Conservation (phyloP, 2,329 filamentous ascomycete species). For the Pestalotiopsis sp. region DNA sequence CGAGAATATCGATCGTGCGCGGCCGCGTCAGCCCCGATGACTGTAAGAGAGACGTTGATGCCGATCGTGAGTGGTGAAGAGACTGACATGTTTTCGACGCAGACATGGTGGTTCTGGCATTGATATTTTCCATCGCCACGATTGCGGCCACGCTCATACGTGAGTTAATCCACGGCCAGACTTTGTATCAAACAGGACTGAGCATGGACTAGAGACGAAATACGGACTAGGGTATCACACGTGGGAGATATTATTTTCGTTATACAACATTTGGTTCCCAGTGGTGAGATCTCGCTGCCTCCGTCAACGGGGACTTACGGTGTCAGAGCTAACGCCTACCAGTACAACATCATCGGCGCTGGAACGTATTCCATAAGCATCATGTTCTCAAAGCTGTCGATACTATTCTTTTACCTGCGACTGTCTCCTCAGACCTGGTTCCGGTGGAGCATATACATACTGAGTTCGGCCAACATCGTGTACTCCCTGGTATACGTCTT, state of each 20-base stretch:
- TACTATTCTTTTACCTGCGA: constrained; percentile 13
- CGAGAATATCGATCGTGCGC: background rate
- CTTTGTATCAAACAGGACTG: background rate
- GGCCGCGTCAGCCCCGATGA: background rate
- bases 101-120: constrained; percentile 4
- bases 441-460: background rate
- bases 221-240: constrained; percentile 14
- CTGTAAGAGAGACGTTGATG: background rate
- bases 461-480: background rate
- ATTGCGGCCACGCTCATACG: background rate
- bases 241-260: constrained; percentile 10
- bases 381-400: constrained; percentile 13
- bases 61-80: background rate
- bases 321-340: background rate
- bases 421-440: constrained; percentile 13
- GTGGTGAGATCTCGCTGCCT: background rate
- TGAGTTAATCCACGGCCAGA: background rate
- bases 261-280: constrained; percentile 10
- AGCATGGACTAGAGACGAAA: background rate
- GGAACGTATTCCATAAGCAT: constrained; percentile 10
- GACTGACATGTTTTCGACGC: background rate
- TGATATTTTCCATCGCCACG: constrained; percentile 5
- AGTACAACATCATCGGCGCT: constrained; percentile 11
- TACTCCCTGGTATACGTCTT: constrained; percentile 8
- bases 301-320: background rate